These are phyloP conservation scores for Iris pallida DNA, from an alignment of 116 monocot genomes.

Conservation along the genomic window DNA sequence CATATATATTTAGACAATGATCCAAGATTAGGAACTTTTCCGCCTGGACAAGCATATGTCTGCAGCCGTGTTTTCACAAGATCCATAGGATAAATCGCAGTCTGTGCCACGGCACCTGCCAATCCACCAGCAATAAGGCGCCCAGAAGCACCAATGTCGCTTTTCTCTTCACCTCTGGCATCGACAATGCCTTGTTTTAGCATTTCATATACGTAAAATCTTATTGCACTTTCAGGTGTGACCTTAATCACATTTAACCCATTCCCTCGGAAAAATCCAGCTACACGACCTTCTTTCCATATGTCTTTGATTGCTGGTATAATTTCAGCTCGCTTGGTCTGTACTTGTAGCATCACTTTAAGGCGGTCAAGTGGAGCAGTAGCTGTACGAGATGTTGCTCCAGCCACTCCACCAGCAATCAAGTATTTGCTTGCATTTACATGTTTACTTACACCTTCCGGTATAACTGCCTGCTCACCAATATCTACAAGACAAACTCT, in stretches of 20 bases:
- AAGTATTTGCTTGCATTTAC: constrained; percentile 66
- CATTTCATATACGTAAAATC: constrained; percentile 63
- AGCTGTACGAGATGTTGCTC: constrained; percentile 63
- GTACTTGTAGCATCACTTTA: constrained; percentile 70
- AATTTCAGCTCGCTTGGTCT: constrained; percentile 38
- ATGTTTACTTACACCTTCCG: constrained; percentile 70
- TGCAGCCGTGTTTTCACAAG: constrained; percentile 69
- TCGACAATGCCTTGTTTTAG: constrained; percentile 53
- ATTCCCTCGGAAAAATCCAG: constrained; percentile 64
- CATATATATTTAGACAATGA: constrained; percentile 57
- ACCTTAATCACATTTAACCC: constrained; percentile 73
- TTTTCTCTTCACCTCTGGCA: constrained; percentile 44
- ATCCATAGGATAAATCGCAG: constrained; percentile 76
- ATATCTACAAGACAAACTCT: constrained; percentile 76
- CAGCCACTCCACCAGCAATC: constrained; percentile 71
- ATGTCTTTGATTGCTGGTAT: constrained; percentile 59
- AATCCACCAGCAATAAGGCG: constrained; percentile 65
- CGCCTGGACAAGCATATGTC: constrained; percentile 41
- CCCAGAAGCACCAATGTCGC: constrained; percentile 49
- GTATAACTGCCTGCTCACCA: constrained; percentile 76
- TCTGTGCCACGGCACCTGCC: constrained; percentile 73
- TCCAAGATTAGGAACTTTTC: constrained; percentile 45
- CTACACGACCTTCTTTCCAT: constrained; percentile 45
- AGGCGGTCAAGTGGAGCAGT: constrained; percentile 81
- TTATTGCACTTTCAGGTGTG: constrained; percentile 74